These are phyloP conservation scores for Coprinopsis marcescibilis DNA, from an alignment of 768 basidiomycete species.

Conservation along the genomic window DNA sequence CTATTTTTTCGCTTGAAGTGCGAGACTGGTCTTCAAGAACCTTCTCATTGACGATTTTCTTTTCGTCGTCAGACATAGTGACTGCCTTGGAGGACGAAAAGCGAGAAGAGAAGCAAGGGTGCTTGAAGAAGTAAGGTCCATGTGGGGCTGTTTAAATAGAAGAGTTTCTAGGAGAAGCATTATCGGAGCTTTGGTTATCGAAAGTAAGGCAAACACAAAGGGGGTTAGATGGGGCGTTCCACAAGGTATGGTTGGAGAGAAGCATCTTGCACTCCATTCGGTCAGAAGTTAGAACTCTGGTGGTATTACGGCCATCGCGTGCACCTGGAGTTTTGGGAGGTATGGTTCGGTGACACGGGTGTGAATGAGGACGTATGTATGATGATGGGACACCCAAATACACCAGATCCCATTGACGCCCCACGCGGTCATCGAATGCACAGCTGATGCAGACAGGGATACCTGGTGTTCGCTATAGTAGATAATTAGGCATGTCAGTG, in stretches of 20 bases:
- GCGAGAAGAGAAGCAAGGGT: not conserved
- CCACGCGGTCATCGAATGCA: too few species aligned
- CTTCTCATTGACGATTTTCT: slow-evolving; percentile 18
- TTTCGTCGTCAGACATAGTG: slow-evolving; percentile 23
- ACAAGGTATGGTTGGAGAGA: not conserved
- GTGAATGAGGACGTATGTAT: too few species aligned
- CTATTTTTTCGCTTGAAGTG: slow-evolving; percentile 17
- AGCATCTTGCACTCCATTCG: not conserved
- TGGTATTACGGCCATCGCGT: too few species aligned
- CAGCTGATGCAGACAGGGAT: too few species aligned
- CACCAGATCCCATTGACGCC: too few species aligned
- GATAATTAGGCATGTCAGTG: too few species aligned
- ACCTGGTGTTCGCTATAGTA: too few species aligned
- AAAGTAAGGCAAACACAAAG: not conserved
- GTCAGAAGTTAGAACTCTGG: too few species aligned
- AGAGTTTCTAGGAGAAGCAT: too few species aligned
- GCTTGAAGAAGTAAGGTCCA: not conserved
- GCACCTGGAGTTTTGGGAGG: too few species aligned
- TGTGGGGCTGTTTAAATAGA: not conserved
- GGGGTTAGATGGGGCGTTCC: not conserved
- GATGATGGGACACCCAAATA: too few species aligned
- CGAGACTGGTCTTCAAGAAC: slow-evolving; percentile 8
- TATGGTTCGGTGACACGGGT: too few species aligned
- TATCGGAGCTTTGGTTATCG: not conserved
- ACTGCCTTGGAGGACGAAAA: not conserved